Evolutionary conservation across 2,329 filamentous ascomycete species (phyloP), one percentile per base, ranked within the genome.

Genomic region (Grosmannia penicillata): DNA sequence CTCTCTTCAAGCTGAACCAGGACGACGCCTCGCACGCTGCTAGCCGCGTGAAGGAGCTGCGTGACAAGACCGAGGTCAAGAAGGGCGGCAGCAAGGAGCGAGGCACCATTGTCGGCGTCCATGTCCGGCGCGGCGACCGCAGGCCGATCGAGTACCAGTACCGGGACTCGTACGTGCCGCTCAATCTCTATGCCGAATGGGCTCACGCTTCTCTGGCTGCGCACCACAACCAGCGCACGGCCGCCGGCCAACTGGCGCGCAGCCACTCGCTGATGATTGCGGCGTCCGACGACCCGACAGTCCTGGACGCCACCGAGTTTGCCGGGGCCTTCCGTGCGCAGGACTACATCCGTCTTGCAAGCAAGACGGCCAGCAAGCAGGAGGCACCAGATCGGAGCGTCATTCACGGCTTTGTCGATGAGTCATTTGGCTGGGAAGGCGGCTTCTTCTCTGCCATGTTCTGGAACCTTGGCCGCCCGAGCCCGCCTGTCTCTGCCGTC

Each of bases 381-480:
- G 11, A 30, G 22, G 8, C 50, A 62, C 49, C 56, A 56, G 46
- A 58, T 52, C 41, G 57, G 55, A 31, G 39, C 17, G 61, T 68
- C 7, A 72, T 80, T 52, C 68, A 69, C 46, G 73, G 71, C 48
- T 83, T 82, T 53, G 68, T 82, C 26, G 82, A 86, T 42, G 78
- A 86, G 52, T 72, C 77, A 2, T 76, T 83, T 29, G 85, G 84
- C 23, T 93, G 84, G 84, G 84, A 93, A 54, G 84, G 85, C 15
- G 85, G 85, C 1, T 93, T 93, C 63, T 93, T 81, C 57, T 70
- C 72, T 13, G 71, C 75, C 49, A 78, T 91, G 58, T 93, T 93
- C 57, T 87, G 81, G 74, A 79, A 76, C 36, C 63, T 93, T 1
- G 85, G 82, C 4, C 53, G 59, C n/a, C 53, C 58, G 33, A 56